Percentiles rank a stretch among this genome's conserved stretches.
Evolutionary conservation across 306 rosid species (phyloP).

Genomic region (Malus orientalis): DNA sequence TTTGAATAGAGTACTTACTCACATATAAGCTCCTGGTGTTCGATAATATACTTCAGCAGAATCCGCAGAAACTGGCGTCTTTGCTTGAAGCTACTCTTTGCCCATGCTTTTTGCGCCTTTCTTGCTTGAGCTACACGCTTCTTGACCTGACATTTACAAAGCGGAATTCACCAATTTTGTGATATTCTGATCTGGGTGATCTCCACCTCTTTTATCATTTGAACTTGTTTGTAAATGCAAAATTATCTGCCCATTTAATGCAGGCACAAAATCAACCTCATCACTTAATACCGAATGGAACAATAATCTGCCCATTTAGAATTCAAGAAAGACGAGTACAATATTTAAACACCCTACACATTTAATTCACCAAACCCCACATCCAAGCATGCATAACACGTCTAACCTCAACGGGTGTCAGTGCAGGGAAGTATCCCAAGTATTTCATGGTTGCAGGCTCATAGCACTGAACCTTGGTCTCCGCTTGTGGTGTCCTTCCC

Average conservation of each 20-base stretch:
- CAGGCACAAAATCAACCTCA: not conserved
- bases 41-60: slow-evolving; percentile 74
- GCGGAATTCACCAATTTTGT: slow-evolving; percentile 2
- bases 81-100: slow-evolving; percentile 85
- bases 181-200: not conserved
- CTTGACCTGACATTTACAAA: slow-evolving; percentile 52
- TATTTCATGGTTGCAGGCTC: slow-evolving; percentile 97
- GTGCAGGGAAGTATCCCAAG: slow-evolving; percentile 70
- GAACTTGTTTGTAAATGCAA: not conserved
- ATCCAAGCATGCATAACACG: slow-evolving; percentile 14
- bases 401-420: slow-evolving; percentile 66
- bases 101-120: slow-evolving; percentile 83
- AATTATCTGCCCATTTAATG: not conserved
- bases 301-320: not conserved
- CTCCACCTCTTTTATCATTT: not conserved
- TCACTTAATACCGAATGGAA: not conserved
- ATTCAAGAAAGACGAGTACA: not conserved
- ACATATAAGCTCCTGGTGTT: slow-evolving; percentile 87
- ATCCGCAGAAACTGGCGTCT: slow-evolving; percentile 77
- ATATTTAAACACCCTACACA: not conserved
- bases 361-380: not conserved
- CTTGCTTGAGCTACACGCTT: slow-evolving; percentile 72
- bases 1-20: slow-evolving; percentile 51
- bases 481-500: slow-evolving; percentile 64
- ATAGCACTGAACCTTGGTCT: slow-evolving; percentile 70